These are phyloP conservation scores for Bullera alba DNA, from an alignment of 768 basidiomycete species.

Conservation along the genomic window DNA sequence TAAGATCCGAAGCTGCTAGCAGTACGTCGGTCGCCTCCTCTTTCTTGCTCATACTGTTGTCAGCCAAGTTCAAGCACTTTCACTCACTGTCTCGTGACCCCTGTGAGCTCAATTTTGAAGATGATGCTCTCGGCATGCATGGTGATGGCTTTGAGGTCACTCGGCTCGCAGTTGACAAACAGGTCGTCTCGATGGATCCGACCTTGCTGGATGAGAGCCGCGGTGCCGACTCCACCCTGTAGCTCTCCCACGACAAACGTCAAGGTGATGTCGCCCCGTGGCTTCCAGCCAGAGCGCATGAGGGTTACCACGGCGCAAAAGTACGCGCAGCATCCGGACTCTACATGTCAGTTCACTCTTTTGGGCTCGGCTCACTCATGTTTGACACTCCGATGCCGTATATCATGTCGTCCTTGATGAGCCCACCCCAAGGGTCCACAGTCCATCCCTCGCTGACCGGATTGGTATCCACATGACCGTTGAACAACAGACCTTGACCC, in stretches of 20 bases:
- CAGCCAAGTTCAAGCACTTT: conserved; percentile 9
- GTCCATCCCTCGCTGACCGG: conserved; percentile 12
- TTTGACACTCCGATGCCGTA: too few species aligned
- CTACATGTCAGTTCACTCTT: conserved; percentile 1
- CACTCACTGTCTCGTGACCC: conserved; percentile 18
- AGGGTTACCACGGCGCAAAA: conserved; percentile 17
- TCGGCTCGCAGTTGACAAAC: conserved; percentile 22
- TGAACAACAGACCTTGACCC: conserved; percentile 10
- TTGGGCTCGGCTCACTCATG: conserved; percentile 7
- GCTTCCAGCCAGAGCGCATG: conserved; percentile 9
- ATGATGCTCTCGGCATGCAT: conserved; percentile 15
- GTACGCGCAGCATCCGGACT: conserved; percentile 16
- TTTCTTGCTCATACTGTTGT: too few species aligned
- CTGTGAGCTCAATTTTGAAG: conserved; percentile 12
- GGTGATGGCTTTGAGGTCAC: conserved; percentile 16
- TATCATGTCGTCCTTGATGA: too few species aligned
- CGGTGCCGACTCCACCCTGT: conserved; percentile 18
- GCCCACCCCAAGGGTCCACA: too few species aligned
- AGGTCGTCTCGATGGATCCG: conserved; percentile 11
- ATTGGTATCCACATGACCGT: conserved; percentile 18
- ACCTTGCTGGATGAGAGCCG: conserved; percentile 15
- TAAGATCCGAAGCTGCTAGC: too few species aligned
- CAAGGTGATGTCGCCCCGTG: conserved; percentile 10
- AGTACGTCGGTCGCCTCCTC: too few species aligned
- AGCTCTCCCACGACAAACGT: conserved; percentile 16